Percentiles rank a stretch among this genome's conserved stretches.
Evolutionary conservation across 768 basidiomycete species (phyloP).

Genomic region (Russula virescens): DNA sequence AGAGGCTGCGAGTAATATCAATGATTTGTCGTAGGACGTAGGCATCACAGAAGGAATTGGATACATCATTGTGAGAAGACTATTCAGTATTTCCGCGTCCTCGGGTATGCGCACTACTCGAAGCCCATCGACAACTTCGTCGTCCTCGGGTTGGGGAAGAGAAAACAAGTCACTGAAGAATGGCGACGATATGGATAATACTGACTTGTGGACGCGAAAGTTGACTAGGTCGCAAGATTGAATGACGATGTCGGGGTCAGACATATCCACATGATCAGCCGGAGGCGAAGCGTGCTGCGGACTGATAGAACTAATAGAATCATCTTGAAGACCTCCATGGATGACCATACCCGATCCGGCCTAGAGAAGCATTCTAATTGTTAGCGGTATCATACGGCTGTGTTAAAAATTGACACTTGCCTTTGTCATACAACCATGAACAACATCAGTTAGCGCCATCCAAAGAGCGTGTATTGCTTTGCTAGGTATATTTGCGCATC

Average conservation of each 20-base stretch:
- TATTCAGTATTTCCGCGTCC: not conserved
- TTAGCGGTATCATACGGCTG: not conserved
- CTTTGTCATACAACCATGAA: not conserved
- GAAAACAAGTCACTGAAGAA: slow-evolving; percentile 22
- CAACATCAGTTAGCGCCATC: not conserved
- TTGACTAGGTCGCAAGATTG: slow-evolving; percentile 7
- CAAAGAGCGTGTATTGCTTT: not conserved
- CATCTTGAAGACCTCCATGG: not conserved
- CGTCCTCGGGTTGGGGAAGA: slow-evolving; percentile 6
- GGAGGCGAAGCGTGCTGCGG: not conserved
- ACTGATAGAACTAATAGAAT: not conserved
- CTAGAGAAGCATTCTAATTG: not conserved
- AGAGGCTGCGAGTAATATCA: slow-evolving; percentile 17
- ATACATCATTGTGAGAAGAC: slow-evolving; percentile 11
- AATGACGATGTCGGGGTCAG: not conserved
- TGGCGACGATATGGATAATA: slow-evolving; percentile 5
- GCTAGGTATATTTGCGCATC: not conserved
- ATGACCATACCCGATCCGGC: not conserved
- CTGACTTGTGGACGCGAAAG: slow-evolving; percentile 17
- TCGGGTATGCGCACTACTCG: slow-evolving; percentile 9
- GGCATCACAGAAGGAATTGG: slow-evolving; percentile 12
- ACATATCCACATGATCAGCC: not conserved
- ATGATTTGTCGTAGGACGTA: not conserved
- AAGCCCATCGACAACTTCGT: not conserved
- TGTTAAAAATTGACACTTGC: too few species aligned